Base-by-base conservation (phyloP, 1,139 yeast genomes). In the Pichia kudriavzevii region DNA sequence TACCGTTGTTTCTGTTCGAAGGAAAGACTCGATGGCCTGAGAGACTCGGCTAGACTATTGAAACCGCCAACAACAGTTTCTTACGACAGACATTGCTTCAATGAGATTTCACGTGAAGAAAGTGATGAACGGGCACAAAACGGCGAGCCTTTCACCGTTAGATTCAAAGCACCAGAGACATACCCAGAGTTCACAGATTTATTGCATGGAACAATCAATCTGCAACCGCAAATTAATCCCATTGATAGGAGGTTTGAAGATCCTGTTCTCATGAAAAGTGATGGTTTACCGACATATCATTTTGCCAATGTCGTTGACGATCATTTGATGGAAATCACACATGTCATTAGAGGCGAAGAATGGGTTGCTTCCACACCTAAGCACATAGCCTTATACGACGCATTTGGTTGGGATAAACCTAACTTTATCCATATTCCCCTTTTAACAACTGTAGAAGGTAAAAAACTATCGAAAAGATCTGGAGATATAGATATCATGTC, bases 341-440 rank as follows among this genome's bases (percentile, higher is more conserved):
- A 93, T 57, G 98, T 91, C 8, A 76, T 91, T 9, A 67, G 99
- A 44, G 99, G 99, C 24, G 98, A 91, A 53, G 97, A 91, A 57
- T 93, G 99, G 99, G 63, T 91, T 8, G 80, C 95, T 1, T 83
- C 97, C 0, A 91, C 98, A 0, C 95, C 97, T 3, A 91, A 88
- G 47, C 99, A 91, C 53, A 67, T 85, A 31, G 93, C 95, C 0
- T 59, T 91, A 39, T 93, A 91, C 53, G 50, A 69, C 15, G 95
- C 96, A 0, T 79, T 91, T 55, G 91, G 87, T 0, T 88, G 96
- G 97, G 47, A 53, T 0, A 75, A 83, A 1, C 98, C 99, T 0
- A 52, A 66, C 21, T 93, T 75, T 53, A 69, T 81, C n/a, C 99
- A 91, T 55, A 81, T 91, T 31, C 98, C 99, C 0, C 61, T 91